Base-by-base conservation (phyloP, 495 filamentous ascomycete species). In the Penicillium odoratum region DNA sequence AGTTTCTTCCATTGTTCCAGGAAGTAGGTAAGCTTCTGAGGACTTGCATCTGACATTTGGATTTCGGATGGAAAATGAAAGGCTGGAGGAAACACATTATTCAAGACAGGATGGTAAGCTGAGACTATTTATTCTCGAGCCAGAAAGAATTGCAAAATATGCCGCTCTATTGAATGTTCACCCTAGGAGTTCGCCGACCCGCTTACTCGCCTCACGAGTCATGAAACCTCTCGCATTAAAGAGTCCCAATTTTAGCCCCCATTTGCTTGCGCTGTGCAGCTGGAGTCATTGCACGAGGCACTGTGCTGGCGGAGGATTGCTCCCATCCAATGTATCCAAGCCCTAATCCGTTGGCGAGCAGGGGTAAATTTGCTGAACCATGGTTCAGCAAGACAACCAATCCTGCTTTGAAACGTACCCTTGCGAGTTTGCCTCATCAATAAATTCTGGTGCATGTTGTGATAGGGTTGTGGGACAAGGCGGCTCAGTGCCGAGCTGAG, bases 321-420 rank as follows among this genome's bases (percentile, higher is more conserved):
- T 45, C 43, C 43, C 18, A 45, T 45, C 43, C 43, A 45, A 45
- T 45, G 43, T 16, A 45, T 45, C 18, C n/a, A 45, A 45, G 43
- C 43, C 10, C 43, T 45, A 25, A 25, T 4, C 18, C 18, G 18
- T 18, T 18, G 43, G 18, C 43, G 15, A 45, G 43, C 43, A 45
- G 43, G 43, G 43, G 7, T 45, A 25, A 18, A 25, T 16, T 5
- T 21, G 18, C 43, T 45, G 43, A 45, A 45, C 43, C 43, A 45
- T 45, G 43, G 43, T 45, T 45, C 43, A 45, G 18, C n/a, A 18
- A 25, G 18, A 45, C 5, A 4, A 8, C 18, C 7, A 45, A 45
- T 45, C 43, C 18, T 45, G 43, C 43, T 45, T 45, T 16, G 30
- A 45, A 45, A 45, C 18, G 18, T 5, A 42, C 38, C 38, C 38